Evolutionary conservation across 345 rosid genomes (phyloP), one percentile per base, ranked within the genome.

Genomic region (Pelargonium nanum): DNA sequence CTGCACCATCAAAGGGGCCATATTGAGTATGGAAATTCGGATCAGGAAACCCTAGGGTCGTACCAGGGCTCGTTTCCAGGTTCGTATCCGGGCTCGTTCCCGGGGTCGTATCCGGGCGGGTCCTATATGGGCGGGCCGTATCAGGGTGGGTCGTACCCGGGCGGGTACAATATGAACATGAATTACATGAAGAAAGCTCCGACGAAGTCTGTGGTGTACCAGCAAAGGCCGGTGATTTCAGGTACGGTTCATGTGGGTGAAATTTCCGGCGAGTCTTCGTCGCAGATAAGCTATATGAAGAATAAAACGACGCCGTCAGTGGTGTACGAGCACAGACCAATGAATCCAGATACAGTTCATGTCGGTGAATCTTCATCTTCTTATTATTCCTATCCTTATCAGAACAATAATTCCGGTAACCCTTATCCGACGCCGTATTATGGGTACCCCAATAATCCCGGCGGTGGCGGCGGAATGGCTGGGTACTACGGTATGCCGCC

Each of bases 281-380:
- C 48, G 55, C 21, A n/a, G 55, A 52, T 52, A 6, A 52, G 48
- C 17, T 40, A 40, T 40, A 52, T 52, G 55, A 52, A 78, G 73
- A 90, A 83, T 24, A 78, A 76, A 48, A 72, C 89, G 0, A 73
- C 80, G 58, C 77, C 89, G 26, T 74, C 90, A 0, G 75, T 88
- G 8, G 79, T 85, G 58, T 82, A 83, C 40, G 79, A 80, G 70
- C 95, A 86, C 61, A 79, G 81, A 72, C 96, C 95, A 0, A 44
- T 51, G 62, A 73, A 74, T 45, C 75, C 82, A 17, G 83, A 78
- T 78, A 62, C 80, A 22, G 82, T 79, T 56, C 77, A 75, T 61
- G 59, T 72, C 34, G 89, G 95, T 57, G 96, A 85, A 71, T 79
- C 94, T 16, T 85, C 90, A 0, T 74, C 89, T 0, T 76, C 88